Evolutionary conservation across 768 basidiomycete species (phyloP), one percentile per base, ranked within the genome.

Genomic region (Mycena kentingensis): DNA sequence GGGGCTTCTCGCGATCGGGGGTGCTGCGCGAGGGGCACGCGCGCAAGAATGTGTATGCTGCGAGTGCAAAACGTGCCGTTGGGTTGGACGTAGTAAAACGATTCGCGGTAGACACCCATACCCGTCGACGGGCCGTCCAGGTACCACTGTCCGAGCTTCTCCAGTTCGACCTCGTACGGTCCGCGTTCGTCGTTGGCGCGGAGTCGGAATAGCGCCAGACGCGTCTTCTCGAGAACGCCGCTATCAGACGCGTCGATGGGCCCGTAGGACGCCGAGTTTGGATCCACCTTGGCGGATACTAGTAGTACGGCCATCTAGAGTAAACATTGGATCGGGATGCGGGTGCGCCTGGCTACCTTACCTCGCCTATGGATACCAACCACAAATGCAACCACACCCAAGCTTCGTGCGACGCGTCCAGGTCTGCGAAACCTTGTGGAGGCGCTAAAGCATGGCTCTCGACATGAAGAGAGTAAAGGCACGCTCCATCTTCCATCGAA

Each of bases 141-240:
- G 21, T 74, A 61, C 81, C 84, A 85, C 39, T 82, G 78, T 6
- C 80, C 80, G 10, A 86, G 55, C 35, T 72, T 71, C 46, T 72
- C 72, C 1, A 88, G 71, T 24, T 58, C 63, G 1, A 74, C 61
- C 10, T 73, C 69, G 5, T 67, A 67, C 7, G 71, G 63, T 3
- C 66, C 63, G 7, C 56, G 51, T 37, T 67, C 63, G 8, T 67
- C 58, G 19, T 55, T 60, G 1, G 61, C 51, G 4, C 57, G 57
- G 19, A 81, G 60, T 46, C 77, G 75, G 49, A 78, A 73, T 1
- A 77, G 57, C 0, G 69, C 70, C 1, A 76, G 56, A 16, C 70
- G 72, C 13, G 78, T 73, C 45, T 71, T 72, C 39, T 76, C 73
- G 13, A 69, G 58, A 6, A 55, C 54, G n/a, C 63, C 64, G 37